Percentiles rank a stretch among this genome's conserved stretches.
Evolutionary conservation across 139 green algal genomes (phyloP).

Genomic region (Picochlorum costavermella): DNA sequence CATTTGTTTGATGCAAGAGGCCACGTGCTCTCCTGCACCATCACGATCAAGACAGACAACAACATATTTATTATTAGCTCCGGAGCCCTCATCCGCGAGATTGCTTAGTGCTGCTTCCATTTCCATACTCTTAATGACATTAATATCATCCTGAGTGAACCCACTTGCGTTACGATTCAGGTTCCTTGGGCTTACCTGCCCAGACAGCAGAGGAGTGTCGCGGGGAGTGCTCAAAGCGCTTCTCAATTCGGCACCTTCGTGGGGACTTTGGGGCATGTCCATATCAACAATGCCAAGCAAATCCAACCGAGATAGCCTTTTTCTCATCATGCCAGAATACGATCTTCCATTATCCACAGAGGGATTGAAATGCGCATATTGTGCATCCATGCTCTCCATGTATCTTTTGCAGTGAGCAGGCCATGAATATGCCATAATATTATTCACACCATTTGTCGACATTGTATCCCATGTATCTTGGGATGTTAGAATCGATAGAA

Average conservation of each 20-base stretch:
- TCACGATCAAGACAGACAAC: conserved; percentile 31
- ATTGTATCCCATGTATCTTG: conserved; percentile 61
- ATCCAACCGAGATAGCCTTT: background rate
- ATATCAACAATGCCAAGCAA: conserved; percentile 9
- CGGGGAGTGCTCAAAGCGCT: conserved; percentile 21
- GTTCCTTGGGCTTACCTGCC: background rate
- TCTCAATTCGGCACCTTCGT: background rate
- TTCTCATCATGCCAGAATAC: conserved; percentile 28
- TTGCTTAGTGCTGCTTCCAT: conserved; percentile 6
- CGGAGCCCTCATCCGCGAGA: background rate
- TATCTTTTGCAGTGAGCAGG: conserved; percentile 71
- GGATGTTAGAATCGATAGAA: conserved; percentile 72
- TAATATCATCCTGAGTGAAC: conserved; percentile 30
- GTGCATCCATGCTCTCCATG: conserved; percentile 53
- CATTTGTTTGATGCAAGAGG: conserved; percentile 9
- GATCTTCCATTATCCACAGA: conserved; percentile 23
- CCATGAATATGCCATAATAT: conserved; percentile 90
- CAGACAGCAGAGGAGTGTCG: background rate
- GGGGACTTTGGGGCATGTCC: background rate
- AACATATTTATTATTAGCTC: conserved; percentile 15
- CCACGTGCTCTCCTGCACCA: conserved; percentile 11
- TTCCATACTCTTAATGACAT: conserved; percentile 13
- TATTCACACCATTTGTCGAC: conserved; percentile 43
- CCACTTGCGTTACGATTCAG: conserved; percentile 3
- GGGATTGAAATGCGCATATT: conserved; percentile 24